Evolutionary conservation across 306 rosid genomes (phyloP), one percentile per base, ranked within the genome.

Genomic region (Delonix regia): DNA sequence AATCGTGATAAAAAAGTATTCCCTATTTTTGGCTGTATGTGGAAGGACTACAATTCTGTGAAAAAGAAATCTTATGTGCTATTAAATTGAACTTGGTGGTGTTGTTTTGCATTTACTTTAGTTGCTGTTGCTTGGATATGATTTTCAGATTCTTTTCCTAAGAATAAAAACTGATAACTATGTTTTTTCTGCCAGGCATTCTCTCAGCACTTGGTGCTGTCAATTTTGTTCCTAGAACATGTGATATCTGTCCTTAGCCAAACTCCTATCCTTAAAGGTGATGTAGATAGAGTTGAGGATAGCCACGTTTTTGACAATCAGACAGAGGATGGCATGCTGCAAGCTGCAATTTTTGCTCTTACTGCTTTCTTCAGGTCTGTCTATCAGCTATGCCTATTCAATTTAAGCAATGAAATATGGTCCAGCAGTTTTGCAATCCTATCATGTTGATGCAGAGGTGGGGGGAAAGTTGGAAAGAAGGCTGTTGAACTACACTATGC

Each of bases 401-500:
- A 53, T 76, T 77, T 64, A 68, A 75, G 68, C 55, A 55, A 62
- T 74, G 28, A 59, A 39, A 77, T 59, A 51, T 69, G 64, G 80
- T 76, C 76, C 28, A 57, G 52, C 33, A 66, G 56, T 73, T 73
- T 87, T 61, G 21, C 49, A 48, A 57, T 48, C 69, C 72, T 39
- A 53, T 61, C 4, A 48, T 41, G 53, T 83, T 82, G 71, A 86
- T 88, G 90, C 88, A 95, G 99, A 84, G 98, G 99, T 73, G 97
- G 99, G 47, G 99, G 99, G 19, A 95, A 88, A 86, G 86, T 95
- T 66, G 99, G 99, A 72, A 95, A 95, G 87, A 89, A 85, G 83
- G 92, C 98, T 53, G 98, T 92, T 73, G 94, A 95, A 80, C 94
- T 87, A 79, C 91, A 87, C 77, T 95, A 95, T 85, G 94, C 99